phyloP scores from a whole-genome alignment of 177 flowering plant genomes.

The Vitis hybrid region DNA sequence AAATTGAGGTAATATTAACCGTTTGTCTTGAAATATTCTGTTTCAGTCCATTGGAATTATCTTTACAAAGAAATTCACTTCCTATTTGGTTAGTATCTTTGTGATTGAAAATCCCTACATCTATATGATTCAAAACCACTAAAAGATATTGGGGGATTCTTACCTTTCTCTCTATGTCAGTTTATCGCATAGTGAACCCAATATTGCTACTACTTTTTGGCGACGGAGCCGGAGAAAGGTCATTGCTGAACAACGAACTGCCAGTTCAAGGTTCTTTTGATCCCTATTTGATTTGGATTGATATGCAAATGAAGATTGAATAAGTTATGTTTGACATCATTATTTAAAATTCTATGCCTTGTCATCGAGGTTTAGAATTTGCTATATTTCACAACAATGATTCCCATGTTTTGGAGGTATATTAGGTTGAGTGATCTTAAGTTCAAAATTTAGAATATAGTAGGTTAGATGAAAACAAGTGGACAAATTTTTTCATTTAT shows the following conservation, averaged over 20 bases:
- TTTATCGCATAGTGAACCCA: slow-evolving; percentile 87
- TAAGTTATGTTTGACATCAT: not conserved
- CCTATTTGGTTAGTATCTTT: not conserved
- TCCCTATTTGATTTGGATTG: slow-evolving; percentile 6
- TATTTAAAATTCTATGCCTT: not conserved
- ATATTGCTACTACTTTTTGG: slow-evolving; percentile 79
- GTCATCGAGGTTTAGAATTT: not conserved
- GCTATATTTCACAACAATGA: not conserved
- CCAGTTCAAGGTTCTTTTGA: slow-evolving; percentile 84
- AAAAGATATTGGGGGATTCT: too few species aligned
- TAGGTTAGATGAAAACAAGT: too few species aligned
- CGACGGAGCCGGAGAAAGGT: slow-evolving; percentile 81
- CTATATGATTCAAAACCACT: not conserved
- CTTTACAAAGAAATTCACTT: not conserved
- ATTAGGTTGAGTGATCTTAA: too few species aligned
- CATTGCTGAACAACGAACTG: slow-evolving; percentile 84
- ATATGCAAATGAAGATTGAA: not conserved
- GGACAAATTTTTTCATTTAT: too few species aligned
- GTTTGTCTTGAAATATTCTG: not conserved
- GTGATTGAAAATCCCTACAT: not conserved
- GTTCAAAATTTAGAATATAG: too few species aligned
- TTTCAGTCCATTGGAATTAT: not conserved
- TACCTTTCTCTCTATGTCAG: slow-evolving; percentile 35
- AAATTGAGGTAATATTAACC: slow-evolving; percentile 55
- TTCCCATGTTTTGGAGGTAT: not conserved